Base-by-base conservation (phyloP, 2,329 filamentous ascomycete genomes). In the Thelonectria rubi region DNA sequence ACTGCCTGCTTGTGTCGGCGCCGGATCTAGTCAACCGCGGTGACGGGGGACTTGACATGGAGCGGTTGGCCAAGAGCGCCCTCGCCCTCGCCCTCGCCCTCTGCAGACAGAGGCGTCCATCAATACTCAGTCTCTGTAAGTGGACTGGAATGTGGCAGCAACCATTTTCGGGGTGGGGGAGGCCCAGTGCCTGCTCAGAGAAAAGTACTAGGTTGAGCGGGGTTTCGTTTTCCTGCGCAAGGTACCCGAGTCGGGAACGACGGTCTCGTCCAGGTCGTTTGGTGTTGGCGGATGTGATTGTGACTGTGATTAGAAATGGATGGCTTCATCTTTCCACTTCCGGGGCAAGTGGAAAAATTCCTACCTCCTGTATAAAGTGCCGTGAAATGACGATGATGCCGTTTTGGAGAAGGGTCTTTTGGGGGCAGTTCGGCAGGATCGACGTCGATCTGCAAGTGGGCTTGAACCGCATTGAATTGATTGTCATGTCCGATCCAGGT, bases 381-480 rank as follows among this genome's bases (percentile, higher is more conserved):
- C 39, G 20, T 40, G 43, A 48, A 37, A 17, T 26, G 50, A 5
- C 10, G 32, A 59, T 45, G 46, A 30, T 40, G 42, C 40, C 39
- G n/a, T 30, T 42, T 18, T 39, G 42, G 56, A 39, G 40, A 24
- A 24, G 24, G 24, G 24, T 24, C 24, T 24, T 24, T 24, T 24
- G 24, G 21, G 51, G 47, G 51, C 51, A 48, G 42, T 60, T 50
- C 59, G 48, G 56, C 58, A 60, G 60, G 69, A 71, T 71, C 69
- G 67, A 66, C 65, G 65, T 55, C 64, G 65, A 71, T 69, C 67
- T 64, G 54, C 65, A 67, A 52, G 58, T 52, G 60, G 62, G 59
- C 58, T 48, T 53, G 58, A 54, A 56, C 63, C 64, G 60, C 61
- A 65, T 65, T 47, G 43, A 20, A 26, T 47, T 47, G 21, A 26